A percentile compares a stretch with the other conserved stretches of the same genome.
phyloP scores from a whole-genome alignment of 345 rosid species.

The Ailanthus altissimus region DNA sequence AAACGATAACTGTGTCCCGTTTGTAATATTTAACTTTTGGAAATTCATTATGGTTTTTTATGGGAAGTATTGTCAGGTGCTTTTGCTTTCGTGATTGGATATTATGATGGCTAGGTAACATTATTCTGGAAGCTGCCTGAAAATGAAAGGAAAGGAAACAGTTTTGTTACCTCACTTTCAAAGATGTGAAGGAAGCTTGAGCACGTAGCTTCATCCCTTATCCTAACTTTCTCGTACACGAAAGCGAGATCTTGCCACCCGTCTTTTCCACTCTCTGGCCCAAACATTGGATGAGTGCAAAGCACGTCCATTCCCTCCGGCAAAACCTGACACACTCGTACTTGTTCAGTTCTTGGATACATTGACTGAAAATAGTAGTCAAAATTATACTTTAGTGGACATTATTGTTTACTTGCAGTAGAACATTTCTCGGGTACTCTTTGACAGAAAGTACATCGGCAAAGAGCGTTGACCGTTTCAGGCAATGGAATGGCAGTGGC shows the following conservation, averaged over 20 bases:
- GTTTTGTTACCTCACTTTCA: slow-evolving; percentile 35
- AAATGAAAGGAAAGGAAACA: not conserved
- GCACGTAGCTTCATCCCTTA: slow-evolving; percentile 36
- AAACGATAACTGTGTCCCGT: too few species aligned
- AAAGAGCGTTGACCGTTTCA: slow-evolving; percentile 44
- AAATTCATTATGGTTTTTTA: not conserved
- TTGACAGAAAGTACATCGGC: slow-evolving; percentile 71
- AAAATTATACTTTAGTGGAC: not conserved
- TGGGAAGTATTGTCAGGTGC: not conserved
- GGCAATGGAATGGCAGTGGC: slow-evolving; percentile 41
- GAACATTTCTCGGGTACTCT: slow-evolving; percentile 48
- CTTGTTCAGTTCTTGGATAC: not conserved
- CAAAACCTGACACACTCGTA: slow-evolving; percentile 27
- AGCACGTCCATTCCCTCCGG: slow-evolving; percentile 54
- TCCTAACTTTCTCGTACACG: slow-evolving; percentile 52
- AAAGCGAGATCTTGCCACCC: slow-evolving; percentile 56
- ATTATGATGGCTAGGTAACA: not conserved
- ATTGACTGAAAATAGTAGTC: not conserved
- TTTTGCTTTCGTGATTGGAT: not conserved
- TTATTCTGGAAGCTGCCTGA: too few species aligned
- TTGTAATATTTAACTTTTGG: not conserved
- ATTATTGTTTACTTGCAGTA: slow-evolving; percentile 35
- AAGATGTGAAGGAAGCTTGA: slow-evolving; percentile 51
- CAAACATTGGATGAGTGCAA: slow-evolving; percentile 73
- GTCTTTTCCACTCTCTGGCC: slow-evolving; percentile 61